Conservation (phyloP, 2,329 filamentous ascomycete genomes). For the Cladorrhinum sp. region DNA sequence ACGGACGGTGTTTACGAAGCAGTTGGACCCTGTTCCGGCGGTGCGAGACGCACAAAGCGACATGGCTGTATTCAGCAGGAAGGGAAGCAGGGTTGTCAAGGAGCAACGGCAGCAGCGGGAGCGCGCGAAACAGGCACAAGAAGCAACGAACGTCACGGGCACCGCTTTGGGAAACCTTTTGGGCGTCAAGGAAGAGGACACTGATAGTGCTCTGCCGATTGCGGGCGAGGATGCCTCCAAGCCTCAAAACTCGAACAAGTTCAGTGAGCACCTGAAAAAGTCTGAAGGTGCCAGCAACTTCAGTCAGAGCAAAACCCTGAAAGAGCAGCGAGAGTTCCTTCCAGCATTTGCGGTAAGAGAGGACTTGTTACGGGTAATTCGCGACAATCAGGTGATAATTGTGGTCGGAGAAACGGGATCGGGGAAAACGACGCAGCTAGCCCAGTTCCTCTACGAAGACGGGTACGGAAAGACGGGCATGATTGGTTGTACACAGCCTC, state of each 20-base stretch:
- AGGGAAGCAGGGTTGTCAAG: constrained; percentile 88
- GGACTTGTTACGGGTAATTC: constrained; percentile 83
- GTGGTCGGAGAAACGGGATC: constrained; percentile 97
- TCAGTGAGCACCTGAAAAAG: constrained; percentile 86
- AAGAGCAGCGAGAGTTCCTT: constrained; percentile 87
- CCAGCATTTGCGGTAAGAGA: constrained; percentile 96
- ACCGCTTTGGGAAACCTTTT: constrained; percentile 92
- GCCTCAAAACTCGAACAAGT: constrained; percentile 62
- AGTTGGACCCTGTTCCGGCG: constrained; percentile 89
- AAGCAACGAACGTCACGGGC: constrained; percentile 88
- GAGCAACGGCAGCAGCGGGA: constrained; percentile 91
- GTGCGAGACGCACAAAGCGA: constrained; percentile 93
- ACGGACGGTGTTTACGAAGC: constrained; percentile 93
- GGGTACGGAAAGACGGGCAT: constrained; percentile 84
- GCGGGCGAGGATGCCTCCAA: constrained; percentile 66
- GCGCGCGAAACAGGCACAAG: constrained; percentile 87
- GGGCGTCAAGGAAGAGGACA: constrained; percentile 89
- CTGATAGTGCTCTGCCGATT: constrained; percentile 80
- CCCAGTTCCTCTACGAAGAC: constrained; percentile 93
- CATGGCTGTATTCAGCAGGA: constrained; percentile 96
- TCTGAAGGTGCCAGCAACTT: constrained; percentile 84
- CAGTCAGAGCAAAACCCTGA: constrained; percentile 84
- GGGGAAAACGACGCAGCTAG: constrained; percentile 95
- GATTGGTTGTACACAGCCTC: constrained; percentile 94
- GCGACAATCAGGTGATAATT: constrained; percentile 95